A percentile compares a stretch with the other conserved stretches of the same genome.
These are phyloP conservation scores for Heteromeles arbutifolia DNA, from an alignment of 306 rosid genomes.

Conservation along the genomic window DNA sequence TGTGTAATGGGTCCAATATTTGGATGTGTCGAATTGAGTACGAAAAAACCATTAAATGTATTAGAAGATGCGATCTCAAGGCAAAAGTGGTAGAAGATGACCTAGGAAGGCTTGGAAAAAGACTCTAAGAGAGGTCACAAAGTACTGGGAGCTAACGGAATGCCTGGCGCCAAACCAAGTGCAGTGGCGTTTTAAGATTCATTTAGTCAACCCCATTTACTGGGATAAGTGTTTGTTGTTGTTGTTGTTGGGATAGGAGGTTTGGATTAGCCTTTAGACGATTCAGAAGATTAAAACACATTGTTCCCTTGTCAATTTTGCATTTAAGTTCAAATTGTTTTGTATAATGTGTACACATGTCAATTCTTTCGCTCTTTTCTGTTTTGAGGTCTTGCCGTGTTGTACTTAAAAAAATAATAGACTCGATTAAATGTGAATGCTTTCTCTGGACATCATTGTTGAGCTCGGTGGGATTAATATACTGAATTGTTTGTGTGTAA, in stretches of 20 bases:
- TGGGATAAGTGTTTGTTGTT: too few relatives aligned
- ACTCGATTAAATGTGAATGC: background rate
- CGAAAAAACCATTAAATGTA: background rate
- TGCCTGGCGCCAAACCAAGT: too few relatives aligned
- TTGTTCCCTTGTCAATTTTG: background rate
- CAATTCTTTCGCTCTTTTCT: background rate
- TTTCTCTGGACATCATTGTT: background rate
- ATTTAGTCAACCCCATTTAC: too few relatives aligned
- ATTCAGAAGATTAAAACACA: background rate
- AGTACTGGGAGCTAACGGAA: too few relatives aligned
- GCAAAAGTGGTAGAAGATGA: too few relatives aligned
- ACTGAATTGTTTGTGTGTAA: background rate
- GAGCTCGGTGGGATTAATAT: background rate
- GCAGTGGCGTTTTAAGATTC: too few relatives aligned
- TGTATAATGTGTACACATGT: background rate
- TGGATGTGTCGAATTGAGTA: background rate
- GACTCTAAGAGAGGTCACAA: too few relatives aligned
- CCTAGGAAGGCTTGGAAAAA: too few relatives aligned
- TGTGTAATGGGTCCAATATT: background rate
- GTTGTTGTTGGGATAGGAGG: too few relatives aligned
- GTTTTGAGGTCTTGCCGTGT: background rate
- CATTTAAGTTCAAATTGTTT: background rate
- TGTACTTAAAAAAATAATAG: background rate
- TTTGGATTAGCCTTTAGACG: background rate
- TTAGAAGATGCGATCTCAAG: too few relatives aligned